Conservation (phyloP, 805 yeast species). For the Yamadazyma takamatsuzukensis region DNA sequence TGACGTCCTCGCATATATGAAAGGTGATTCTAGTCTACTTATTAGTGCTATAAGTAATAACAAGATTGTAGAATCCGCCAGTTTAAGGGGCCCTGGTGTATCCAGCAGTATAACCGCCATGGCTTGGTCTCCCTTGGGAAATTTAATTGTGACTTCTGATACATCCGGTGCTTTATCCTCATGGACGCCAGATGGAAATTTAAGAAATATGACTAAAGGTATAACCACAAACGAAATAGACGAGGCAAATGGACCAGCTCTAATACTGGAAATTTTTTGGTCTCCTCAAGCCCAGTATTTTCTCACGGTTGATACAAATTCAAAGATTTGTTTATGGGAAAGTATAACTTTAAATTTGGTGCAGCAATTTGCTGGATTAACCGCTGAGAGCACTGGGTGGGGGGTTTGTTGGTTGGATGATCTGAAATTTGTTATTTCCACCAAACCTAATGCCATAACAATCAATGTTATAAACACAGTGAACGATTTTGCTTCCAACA, state of each 20-base stretch:
- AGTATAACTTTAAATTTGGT: conserved; percentile 36
- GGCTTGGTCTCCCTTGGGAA: conserved; percentile 69
- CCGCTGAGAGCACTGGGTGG: conserved; percentile 16
- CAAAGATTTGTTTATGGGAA: conserved; percentile 60
- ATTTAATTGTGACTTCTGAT: conserved; percentile 57
- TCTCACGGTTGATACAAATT: conserved; percentile 52
- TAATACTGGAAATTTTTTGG: conserved; percentile 62
- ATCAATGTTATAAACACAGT: conserved; percentile 43
- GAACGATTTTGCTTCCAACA: background rate
- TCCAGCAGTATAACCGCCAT: conserved; percentile 30
- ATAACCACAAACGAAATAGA: conserved; percentile 9
- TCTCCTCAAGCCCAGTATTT: conserved; percentile 50
- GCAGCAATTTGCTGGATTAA: conserved; percentile 18
- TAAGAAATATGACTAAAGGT: conserved; percentile 44
- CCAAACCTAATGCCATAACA: conserved; percentile 48
- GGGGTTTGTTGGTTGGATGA: conserved; percentile 75
- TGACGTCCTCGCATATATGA: conserved; percentile 53
- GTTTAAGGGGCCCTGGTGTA: conserved; percentile 27
- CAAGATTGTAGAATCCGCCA: conserved; percentile 26
- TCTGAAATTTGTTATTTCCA: conserved; percentile 67
- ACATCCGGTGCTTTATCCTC: conserved; percentile 70
- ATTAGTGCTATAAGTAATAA: conserved; percentile 34
- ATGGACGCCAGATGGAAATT: conserved; percentile 73
- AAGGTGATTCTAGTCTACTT: conserved; percentile 43
- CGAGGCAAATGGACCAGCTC: conserved; percentile 14